Base-by-base conservation (phyloP, 2,329 filamentous ascomycete genomes). In the Didymella segeticola region DNA sequence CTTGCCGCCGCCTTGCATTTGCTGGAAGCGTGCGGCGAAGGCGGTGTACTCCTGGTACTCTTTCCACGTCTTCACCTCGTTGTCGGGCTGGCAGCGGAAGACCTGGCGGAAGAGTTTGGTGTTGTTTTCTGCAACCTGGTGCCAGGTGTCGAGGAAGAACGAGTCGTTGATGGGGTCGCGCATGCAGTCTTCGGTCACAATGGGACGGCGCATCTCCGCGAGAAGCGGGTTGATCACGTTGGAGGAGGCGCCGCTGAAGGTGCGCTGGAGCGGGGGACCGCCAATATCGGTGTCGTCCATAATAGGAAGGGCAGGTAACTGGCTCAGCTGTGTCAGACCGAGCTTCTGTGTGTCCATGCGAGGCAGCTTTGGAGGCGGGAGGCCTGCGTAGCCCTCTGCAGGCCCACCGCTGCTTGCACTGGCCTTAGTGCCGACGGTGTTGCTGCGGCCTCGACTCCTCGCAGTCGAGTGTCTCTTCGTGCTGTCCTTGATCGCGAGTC, bases 71-170 rank as follows among this genome's bases (percentile, higher is more conserved):
- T 86, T 88, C 22, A 96, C 95, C 69, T 97, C 91, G 45, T 88
- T 97, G 72, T 99, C 95, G 1, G 95, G 95, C 90, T 96, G 96
- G 75, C 93, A 97, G 39, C 93, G 87, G 79, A 99, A 99, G 8
- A 99, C 93, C 57, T 89, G 86, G 26, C 95, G 89, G 78, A 90
- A 99, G 41, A 99, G 84, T 71, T 92, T 93, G 3, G 95, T 99
- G 73, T 99, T 99, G 79, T 98, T 98, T 59, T 89, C 87, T 1
- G 95, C 95, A 47, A 92, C 87, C 15, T 86, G 83, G 61, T 89
- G 87, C 96, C 96, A 99, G 1, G 91, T 87, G 58, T 96, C 90
- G 38, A 95, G 85, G 71, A 91, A 90, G 75, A 99, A 99, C 1
- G 83, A 79, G 47, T 91, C 83, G 53, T 88, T 87, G 33, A 99